Percentiles rank a stretch among this genome's conserved stretches.
Conservation (phyloP, 148 eudicot genomes). For the Mesembryanthemum crystallinum region DNA sequence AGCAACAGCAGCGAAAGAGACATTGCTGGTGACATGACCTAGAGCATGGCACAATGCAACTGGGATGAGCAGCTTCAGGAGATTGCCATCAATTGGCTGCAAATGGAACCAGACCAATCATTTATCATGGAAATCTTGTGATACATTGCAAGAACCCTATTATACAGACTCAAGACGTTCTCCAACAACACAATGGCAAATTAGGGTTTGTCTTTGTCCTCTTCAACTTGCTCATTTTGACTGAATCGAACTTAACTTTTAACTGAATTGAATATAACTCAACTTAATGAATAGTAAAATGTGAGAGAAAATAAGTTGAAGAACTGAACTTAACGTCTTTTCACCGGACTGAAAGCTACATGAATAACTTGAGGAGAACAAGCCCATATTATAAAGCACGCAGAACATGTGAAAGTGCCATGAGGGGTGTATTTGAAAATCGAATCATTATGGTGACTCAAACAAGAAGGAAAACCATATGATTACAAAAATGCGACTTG, state of each 20-base stretch:
- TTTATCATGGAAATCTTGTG: background rate
- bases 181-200: constrained; percentile 3
- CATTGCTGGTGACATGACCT: constrained; percentile 96
- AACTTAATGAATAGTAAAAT: no score
- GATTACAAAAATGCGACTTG: background rate
- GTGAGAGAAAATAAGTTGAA: no score
- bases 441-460: no score
- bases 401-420: no score
- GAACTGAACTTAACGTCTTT: no score
- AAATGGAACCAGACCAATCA: constrained; percentile 25
- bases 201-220: background rate
- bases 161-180: background rate
- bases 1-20: constrained; percentile 98
- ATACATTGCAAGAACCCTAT: background rate
- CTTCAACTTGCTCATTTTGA: no score
- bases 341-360: no score
- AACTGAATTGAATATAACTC: no score
- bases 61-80: constrained; percentile 85
- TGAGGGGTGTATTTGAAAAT: no score
- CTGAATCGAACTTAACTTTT: no score
- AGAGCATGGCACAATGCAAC: constrained; percentile 91
- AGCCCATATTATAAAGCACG: no score
- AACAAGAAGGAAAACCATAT: background rate
- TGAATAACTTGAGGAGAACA: no score
- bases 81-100: constrained; percentile 85